Evolutionary conservation across 2,329 filamentous ascomycete species (phyloP).

Genomic region (Sphaerulina vaccinii): DNA sequence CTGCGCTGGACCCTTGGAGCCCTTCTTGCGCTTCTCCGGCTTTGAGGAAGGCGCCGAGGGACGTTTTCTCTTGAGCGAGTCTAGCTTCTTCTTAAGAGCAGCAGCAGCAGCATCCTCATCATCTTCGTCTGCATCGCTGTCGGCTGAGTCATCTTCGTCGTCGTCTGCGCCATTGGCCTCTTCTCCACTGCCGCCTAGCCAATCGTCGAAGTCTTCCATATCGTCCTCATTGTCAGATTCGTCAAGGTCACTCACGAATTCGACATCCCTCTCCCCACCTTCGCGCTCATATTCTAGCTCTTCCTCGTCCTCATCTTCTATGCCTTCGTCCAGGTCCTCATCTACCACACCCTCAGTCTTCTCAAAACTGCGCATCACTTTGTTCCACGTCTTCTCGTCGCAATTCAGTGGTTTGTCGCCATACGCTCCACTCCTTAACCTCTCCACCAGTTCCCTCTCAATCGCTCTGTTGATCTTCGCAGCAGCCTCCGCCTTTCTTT

Average conservation of each 20-base stretch:
- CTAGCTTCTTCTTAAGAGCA: constrained; percentile 57
- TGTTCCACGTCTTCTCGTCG: constrained; percentile 94
- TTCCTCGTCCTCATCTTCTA: constrained; percentile 70
- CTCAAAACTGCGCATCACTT: constrained; percentile 88
- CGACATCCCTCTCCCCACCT: constrained; percentile 68
- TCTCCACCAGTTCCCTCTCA: constrained; percentile 89
- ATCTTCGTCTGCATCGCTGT: constrained; percentile 45
- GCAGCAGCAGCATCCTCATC: constrained; percentile 55
- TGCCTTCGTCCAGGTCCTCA: constrained; percentile 83
- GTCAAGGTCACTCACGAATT: constrained; percentile 90
- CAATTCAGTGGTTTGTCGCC: constrained; percentile 93
- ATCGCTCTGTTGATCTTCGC: constrained; percentile 96
- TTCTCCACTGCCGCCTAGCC: constrained; percentile 64
- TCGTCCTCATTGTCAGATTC: constrained; percentile 68
- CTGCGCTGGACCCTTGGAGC: constrained; percentile 58
- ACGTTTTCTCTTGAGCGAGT: constrained; percentile 57
- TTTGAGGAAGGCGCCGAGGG: constrained; percentile 51
- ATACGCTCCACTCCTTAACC: constrained; percentile 87
- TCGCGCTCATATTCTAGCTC: constrained; percentile 61
- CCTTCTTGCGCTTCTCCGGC: constrained; percentile 57
- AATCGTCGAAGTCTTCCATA: constrained; percentile 91
- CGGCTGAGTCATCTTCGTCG: constrained; percentile 48
- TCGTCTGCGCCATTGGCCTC: constrained; percentile 53
- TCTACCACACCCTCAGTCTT: constrained; percentile 77
- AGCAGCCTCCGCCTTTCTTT: constrained; percentile 52